Evolutionary conservation across 192 early-diverging fungal genomes (phyloP).

Genomic region (Coemansia sp.): DNA sequence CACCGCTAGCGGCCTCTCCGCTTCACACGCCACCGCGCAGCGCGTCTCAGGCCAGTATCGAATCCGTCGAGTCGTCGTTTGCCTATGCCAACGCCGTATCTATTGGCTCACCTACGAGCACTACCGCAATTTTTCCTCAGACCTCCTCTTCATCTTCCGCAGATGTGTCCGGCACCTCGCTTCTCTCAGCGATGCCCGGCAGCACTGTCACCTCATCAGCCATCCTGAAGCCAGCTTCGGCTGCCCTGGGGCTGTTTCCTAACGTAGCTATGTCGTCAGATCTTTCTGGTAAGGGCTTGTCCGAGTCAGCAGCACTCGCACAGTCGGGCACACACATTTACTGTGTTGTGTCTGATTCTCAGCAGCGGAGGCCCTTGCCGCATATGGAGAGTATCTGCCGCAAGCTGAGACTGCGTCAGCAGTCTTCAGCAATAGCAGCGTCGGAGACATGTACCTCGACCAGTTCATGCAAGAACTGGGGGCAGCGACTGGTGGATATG

Average conservation of each 20-base stretch:
- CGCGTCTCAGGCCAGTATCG: slow-evolving; percentile 12
- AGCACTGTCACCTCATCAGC: slow-evolving; percentile 29
- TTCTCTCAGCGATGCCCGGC: slow-evolving; percentile 26
- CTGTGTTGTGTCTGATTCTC: slow-evolving; percentile 53
- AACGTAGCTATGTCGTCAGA: slow-evolving; percentile 41
- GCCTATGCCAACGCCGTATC: slow-evolving; percentile 31
- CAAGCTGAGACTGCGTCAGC: slow-evolving; percentile 33
- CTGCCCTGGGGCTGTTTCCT: slow-evolving; percentile 37
- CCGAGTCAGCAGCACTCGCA: slow-evolving; percentile 60
- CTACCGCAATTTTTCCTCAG: not conserved
- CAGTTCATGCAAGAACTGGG: slow-evolving; percentile 57
- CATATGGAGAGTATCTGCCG: slow-evolving; percentile 54
- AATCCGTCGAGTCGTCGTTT: slow-evolving; percentile 22
- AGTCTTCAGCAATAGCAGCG: slow-evolving; percentile 41
- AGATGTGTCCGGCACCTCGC: slow-evolving; percentile 10
- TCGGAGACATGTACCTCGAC: slow-evolving; percentile 45
- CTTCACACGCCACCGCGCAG: slow-evolving; percentile 22
- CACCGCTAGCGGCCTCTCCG: slow-evolving; percentile 36
- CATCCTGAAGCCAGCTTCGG: slow-evolving; percentile 22
- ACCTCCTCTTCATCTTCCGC: slow-evolving; percentile 14
- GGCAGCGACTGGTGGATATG: slow-evolving; percentile 49
- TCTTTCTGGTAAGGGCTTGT: slow-evolving; percentile 57
- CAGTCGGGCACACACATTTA: slow-evolving; percentile 52
- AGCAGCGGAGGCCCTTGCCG: slow-evolving; percentile 58
- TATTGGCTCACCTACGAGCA: not conserved